phyloP scores from a whole-genome alignment of 1,284 basidiomycete genomes.

The Chiua sp. region DNA sequence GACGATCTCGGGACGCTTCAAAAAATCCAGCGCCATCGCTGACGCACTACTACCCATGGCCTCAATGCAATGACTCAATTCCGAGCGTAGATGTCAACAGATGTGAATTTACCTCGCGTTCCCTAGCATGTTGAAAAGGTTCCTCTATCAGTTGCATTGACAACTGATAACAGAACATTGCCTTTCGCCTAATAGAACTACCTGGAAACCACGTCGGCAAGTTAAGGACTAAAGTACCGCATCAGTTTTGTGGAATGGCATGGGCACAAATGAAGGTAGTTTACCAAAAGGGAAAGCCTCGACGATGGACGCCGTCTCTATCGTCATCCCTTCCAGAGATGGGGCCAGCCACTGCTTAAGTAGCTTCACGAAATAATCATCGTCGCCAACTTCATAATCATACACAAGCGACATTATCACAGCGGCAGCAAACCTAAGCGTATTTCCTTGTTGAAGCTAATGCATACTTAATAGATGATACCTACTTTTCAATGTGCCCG shows the following conservation, averaged over 20 bases:
- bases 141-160: slow-evolving; percentile 20
- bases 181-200: slow-evolving; percentile 16
- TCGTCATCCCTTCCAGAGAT: slow-evolving; percentile 17
- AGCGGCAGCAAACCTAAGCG: slow-evolving; percentile 24
- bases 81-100: background rate
- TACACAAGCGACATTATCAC: slow-evolving; percentile 33
- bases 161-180: slow-evolving; percentile 14
- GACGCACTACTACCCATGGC: slow-evolving; percentile 9
- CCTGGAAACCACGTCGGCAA: slow-evolving; percentile 33
- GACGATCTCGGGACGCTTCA: slow-evolving; percentile 1
- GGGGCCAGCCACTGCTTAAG: slow-evolving; percentile 19
- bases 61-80: slow-evolving; percentile 9
- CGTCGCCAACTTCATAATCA: slow-evolving; percentile 24
- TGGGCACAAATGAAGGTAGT: too few species aligned
- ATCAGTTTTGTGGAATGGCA: too few species aligned
- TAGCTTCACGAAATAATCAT: slow-evolving; percentile 26
- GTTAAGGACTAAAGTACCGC: slow-evolving; percentile 18
- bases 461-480: background rate
- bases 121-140: slow-evolving; percentile 25
- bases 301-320: slow-evolving; percentile 24
- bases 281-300: slow-evolving; percentile 27
- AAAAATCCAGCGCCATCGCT: slow-evolving; percentile 23
- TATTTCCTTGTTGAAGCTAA: background rate
- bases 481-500: slow-evolving; percentile 24
- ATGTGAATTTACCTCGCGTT: slow-evolving; percentile 17